Base-by-base conservation (phyloP, 768 basidiomycete species). In the Pleurotus ostreatus region DNA sequence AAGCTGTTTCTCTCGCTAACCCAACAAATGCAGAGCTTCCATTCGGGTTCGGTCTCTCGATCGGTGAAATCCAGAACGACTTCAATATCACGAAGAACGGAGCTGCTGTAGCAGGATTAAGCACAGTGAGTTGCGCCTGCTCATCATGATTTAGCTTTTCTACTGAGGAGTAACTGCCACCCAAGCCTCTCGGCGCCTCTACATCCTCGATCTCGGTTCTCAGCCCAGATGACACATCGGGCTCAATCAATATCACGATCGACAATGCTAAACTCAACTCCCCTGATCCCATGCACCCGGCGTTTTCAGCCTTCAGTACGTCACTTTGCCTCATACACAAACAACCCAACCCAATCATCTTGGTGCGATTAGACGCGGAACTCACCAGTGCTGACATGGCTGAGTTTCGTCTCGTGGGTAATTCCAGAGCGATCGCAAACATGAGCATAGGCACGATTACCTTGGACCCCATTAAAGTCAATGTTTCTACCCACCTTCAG, bases 391-490 rank as follows among this genome's bases (percentile, higher is more conserved):
- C 70, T 13, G 67, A 71, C 23, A 65, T 56, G n/a, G 74, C 76
- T 30, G 67, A 77, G 8, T 89, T 89, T 68, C 71, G 73, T 40
- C 74, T 89, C 38, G 70, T 82, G 45, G 87, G 87, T 34, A 73
- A 77, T 58, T 82, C 86, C 53, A 73, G 74, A 16, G 81, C 88
- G 3, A 68, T 86, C 7, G 82, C 86, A 18, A 84, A 77, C 59
- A 77, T 77, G 63, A 81, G 78, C 63, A 74, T 88, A 53, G 88
- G 88, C 39, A 73, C 79, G 61, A 81, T 90, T 56, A 83, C 80
- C n/a, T 75, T 90, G 6, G 79, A 86, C 64, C 78, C 84, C 4
- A 89, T 90, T 66, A 81, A 80, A 56, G 85, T 90, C 65, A 82
- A 88, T 59, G 87, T 89, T 2, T 74, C 84, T 5, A 83, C 85